phyloP scores from a whole-genome alignment of 345 rosid species.

The Gossypium herbaceum region DNA sequence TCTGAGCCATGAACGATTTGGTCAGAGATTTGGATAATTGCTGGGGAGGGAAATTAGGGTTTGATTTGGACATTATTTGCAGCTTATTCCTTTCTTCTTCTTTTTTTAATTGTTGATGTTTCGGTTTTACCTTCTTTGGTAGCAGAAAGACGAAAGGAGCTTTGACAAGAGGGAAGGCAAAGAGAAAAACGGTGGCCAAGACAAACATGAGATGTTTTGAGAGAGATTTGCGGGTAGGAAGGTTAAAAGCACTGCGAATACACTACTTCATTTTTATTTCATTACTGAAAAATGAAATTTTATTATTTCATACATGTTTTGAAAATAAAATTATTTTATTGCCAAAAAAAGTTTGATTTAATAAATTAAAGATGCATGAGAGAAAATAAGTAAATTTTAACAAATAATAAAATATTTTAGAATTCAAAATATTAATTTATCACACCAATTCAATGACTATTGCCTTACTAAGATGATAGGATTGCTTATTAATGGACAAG shows the following conservation, averaged over 20 bases:
- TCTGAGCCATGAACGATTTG: constrained; percentile 44
- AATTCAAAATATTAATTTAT: too few relatives aligned
- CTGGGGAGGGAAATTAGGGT: constrained; percentile 19
- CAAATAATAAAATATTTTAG: too few relatives aligned
- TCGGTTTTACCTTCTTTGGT: neutral
- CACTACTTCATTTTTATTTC: neutral
- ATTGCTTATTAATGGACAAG: too few relatives aligned
- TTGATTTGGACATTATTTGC: constrained; percentile 29
- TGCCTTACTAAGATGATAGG: too few relatives aligned
- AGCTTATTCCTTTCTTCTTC: neutral
- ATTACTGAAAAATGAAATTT: too few relatives aligned
- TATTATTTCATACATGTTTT: too few relatives aligned
- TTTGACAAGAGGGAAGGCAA: neutral
- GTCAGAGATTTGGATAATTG: constrained; percentile 12
- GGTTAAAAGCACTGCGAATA: neutral
- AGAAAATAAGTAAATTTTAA: too few relatives aligned
- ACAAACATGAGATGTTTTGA: neutral
- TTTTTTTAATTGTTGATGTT: neutral
- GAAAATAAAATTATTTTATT: too few relatives aligned
- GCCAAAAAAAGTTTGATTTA: too few relatives aligned
- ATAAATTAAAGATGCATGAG: too few relatives aligned
- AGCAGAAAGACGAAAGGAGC: neutral
- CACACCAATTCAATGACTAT: too few relatives aligned
- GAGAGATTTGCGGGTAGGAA: constrained; percentile 8
- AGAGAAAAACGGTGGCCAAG: constrained; percentile 7